Percentiles rank a stretch among this genome's conserved stretches.
phyloP scores from a whole-genome alignment of 257 asterid genomes.

The Eucommia ulmoides region DNA sequence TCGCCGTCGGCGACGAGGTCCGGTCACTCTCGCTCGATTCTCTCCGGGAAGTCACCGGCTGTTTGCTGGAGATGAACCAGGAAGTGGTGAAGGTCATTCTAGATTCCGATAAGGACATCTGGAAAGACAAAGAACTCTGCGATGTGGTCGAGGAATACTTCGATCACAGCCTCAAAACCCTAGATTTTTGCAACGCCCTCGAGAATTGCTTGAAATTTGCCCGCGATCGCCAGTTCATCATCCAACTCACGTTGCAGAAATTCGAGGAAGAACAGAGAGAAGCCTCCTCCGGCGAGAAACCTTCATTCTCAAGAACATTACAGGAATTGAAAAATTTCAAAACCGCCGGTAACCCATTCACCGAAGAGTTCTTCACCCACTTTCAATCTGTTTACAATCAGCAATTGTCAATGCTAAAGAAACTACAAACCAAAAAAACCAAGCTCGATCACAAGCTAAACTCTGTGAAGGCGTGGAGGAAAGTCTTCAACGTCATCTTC shows the following conservation, averaged over 20 bases:
- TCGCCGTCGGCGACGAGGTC: conserved; percentile 52
- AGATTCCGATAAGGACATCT: conserved; percentile 44
- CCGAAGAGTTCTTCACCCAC: conserved; percentile 42
- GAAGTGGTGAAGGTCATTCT: conserved; percentile 61
- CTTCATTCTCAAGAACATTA: conserved; percentile 36
- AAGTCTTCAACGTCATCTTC: conserved; percentile 50
- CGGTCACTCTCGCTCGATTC: conserved; percentile 75
- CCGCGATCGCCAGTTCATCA: conserved; percentile 44
- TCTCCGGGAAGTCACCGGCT: conserved; percentile 56
- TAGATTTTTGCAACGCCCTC: conserved; percentile 71
- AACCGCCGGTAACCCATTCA: conserved; percentile 60
- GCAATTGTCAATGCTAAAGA: conserved; percentile 46
- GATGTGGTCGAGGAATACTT: conserved; percentile 84
- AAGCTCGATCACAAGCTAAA: conserved; percentile 47
- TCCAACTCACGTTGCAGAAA: conserved; percentile 40
- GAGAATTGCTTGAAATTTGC: conserved; percentile 61
- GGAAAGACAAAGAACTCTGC: conserved; percentile 53
- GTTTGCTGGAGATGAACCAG: conserved; percentile 65
- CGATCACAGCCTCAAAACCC: conserved; percentile 52
- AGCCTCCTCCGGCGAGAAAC: conserved; percentile 1
- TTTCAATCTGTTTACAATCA: conserved; percentile 38
- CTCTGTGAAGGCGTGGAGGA: conserved; percentile 50
- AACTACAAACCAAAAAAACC: conserved; percentile 37
- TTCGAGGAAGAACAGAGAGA: conserved; percentile 44
- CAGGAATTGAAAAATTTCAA: conserved; percentile 51